Evolutionary conservation across 108 stramenopile species (phyloP).

Genomic region (Pseudonitzschia delicatissima): DNA sequence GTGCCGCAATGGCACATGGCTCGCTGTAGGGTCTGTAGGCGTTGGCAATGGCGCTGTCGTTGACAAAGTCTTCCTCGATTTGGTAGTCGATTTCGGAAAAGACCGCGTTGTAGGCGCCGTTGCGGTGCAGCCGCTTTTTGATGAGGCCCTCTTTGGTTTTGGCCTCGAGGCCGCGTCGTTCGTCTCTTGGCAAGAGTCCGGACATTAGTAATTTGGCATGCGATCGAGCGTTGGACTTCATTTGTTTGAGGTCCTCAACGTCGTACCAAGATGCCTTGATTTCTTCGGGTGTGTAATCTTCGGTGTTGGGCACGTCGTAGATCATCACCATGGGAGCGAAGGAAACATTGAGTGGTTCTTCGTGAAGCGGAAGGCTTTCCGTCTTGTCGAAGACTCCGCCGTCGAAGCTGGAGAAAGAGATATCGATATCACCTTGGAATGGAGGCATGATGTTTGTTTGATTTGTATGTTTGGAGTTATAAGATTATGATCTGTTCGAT

Average conservation of each 20-base stretch:
- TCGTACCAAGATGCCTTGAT: background rate
- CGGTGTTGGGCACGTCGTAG: too few species aligned
- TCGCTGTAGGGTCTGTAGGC: too few species aligned
- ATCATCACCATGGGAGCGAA: too few species aligned
- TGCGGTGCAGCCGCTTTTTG: slow-evolving; percentile 9
- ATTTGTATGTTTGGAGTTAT: too few species aligned
- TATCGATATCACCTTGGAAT: too few species aligned
- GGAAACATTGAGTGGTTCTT: too few species aligned
- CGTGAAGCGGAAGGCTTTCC: too few species aligned
- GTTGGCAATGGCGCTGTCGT: slow-evolving; percentile 18
- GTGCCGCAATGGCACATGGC: too few species aligned
- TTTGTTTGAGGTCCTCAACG: background rate
- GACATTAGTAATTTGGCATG: slow-evolving; percentile 5
- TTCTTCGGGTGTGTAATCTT: background rate
- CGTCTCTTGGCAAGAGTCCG: background rate
- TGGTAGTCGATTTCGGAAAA: slow-evolving; percentile 16
- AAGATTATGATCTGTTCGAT: too few species aligned
- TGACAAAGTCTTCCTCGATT: slow-evolving; percentile 11
- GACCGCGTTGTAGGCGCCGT: slow-evolving; percentile 8
- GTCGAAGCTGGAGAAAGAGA: too few species aligned
- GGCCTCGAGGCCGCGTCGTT: slow-evolving; percentile 7
- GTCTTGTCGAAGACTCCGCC: too few species aligned
- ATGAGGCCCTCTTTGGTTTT: slow-evolving; percentile 1
- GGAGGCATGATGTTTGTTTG: too few species aligned
- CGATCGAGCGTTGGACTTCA: background rate